Evolutionary conservation across 2,329 filamentous ascomycete species (phyloP).

Genomic region (Colletotrichum sidae): DNA sequence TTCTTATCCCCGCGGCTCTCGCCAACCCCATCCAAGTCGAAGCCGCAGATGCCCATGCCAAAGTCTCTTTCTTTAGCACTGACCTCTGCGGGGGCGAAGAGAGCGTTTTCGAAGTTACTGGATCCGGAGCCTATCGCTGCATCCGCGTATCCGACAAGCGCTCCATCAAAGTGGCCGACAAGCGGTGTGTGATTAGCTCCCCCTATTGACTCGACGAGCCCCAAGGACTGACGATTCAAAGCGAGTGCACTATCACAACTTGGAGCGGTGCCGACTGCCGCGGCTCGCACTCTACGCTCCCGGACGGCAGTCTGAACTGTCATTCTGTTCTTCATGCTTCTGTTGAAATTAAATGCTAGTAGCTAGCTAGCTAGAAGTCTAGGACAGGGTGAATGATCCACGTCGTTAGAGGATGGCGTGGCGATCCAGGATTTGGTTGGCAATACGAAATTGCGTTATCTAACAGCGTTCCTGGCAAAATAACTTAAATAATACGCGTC

Average conservation of each 20-base stretch:
- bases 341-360: slow-evolving; percentile 9
- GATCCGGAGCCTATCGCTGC: slow-evolving; percentile 11
- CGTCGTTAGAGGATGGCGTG: not conserved
- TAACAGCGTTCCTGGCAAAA: not conserved
- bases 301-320: slow-evolving; percentile 19
- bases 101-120: slow-evolving; percentile 14
- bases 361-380: not conserved
- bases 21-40: slow-evolving; percentile 7
- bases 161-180: slow-evolving; percentile 18
- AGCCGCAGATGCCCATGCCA: slow-evolving; percentile 8
- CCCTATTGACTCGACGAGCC: no score
- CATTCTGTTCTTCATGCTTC: slow-evolving; percentile 22
- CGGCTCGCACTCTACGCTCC: not conserved
- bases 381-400: not conserved
- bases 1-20: not conserved
- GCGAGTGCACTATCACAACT: slow-evolving; percentile 11
- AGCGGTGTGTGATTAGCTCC: not conserved
- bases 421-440: not conserved
- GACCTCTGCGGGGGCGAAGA: slow-evolving; percentile 12
- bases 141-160: slow-evolving; percentile 2
- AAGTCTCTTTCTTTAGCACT: slow-evolving; percentile 17
- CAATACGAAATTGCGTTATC: no score
- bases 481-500: not conserved
- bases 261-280: slow-evolving; percentile 13
- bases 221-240: not conserved